Conservation (phyloP, 495 filamentous ascomycete genomes). For the Glutinoglossum americanum region DNA sequence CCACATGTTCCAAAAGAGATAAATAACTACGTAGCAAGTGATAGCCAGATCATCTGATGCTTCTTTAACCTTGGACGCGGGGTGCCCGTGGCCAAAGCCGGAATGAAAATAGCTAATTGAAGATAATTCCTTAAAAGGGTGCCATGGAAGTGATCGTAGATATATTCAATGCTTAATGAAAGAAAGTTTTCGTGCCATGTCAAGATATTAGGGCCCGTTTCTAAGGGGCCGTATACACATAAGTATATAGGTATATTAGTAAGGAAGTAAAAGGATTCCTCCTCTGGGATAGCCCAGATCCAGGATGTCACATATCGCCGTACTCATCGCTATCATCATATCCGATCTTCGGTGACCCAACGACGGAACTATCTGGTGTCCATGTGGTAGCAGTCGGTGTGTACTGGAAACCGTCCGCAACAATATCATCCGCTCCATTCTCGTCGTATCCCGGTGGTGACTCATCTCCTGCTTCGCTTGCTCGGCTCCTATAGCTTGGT, state of each 20-base stretch:
- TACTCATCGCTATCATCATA: not conserved
- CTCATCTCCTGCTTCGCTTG: not conserved
- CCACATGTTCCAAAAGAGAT: too few species aligned
- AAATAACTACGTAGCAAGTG: too few species aligned
- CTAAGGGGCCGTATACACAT: too few species aligned
- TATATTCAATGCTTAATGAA: too few species aligned
- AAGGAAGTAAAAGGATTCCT: not conserved
- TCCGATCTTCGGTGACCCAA: not conserved
- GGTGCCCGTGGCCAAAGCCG: too few species aligned
- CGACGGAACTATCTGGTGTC: not conserved
- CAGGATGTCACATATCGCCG: not conserved
- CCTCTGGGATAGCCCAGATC: not conserved
- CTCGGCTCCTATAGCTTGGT: constrained; percentile 4
- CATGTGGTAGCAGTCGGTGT: not conserved
- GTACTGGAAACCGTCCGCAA: constrained; percentile 7
- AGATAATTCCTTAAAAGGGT: too few species aligned
- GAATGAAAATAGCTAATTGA: too few species aligned
- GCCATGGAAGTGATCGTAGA: not conserved
- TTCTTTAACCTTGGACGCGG: too few species aligned
- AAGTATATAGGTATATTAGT: too few species aligned
- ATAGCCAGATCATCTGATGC: too few species aligned
- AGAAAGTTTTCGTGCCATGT: not conserved
- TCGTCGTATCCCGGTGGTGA: constrained; percentile 3
- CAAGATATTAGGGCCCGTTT: not conserved
- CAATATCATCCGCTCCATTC: not conserved